Evolutionary conservation across 1,139 yeast genomes (phyloP).

Genomic region (Scheffersomyces parashehatae): DNA sequence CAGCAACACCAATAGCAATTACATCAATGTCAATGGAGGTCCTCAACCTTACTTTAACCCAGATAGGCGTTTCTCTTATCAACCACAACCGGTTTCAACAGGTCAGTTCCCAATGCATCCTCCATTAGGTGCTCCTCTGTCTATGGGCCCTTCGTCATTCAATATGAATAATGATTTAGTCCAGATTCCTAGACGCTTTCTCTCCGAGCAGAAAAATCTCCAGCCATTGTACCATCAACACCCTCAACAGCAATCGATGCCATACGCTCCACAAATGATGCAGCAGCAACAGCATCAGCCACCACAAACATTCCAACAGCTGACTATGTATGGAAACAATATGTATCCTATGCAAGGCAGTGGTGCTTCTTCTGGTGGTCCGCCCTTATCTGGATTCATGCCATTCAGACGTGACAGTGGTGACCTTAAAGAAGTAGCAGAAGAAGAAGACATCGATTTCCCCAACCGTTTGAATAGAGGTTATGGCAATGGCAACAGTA

Average conservation of each 20-base stretch:
- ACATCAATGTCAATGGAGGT: not conserved
- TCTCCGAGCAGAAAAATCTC: not conserved
- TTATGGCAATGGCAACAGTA: constrained; percentile 2
- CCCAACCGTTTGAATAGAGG: not conserved
- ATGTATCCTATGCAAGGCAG: not conserved
- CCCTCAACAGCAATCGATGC: not conserved
- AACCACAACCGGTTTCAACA: not conserved
- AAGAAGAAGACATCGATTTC: not conserved
- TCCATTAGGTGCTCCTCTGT: not conserved
- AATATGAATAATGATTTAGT: not conserved
- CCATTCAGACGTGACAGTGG: not conserved
- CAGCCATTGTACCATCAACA: not conserved
- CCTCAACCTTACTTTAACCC: constrained; percentile 1
- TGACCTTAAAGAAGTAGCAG: not conserved
- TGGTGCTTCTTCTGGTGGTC: not conserved
- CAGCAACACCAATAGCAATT: constrained; percentile 1
- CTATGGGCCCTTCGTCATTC: not conserved
- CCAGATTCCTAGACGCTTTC: not conserved
- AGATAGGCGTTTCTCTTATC: constrained; percentile 2
- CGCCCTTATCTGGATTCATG: not conserved
- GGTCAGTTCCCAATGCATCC: not conserved
- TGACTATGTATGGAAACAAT: not conserved
- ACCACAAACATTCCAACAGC: constrained; percentile 5
- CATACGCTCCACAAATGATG: not conserved
- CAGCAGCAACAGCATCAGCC: not conserved